Conservation (phyloP, 1,139 yeast genomes). For the Lodderomyces parapsilosis region DNA sequence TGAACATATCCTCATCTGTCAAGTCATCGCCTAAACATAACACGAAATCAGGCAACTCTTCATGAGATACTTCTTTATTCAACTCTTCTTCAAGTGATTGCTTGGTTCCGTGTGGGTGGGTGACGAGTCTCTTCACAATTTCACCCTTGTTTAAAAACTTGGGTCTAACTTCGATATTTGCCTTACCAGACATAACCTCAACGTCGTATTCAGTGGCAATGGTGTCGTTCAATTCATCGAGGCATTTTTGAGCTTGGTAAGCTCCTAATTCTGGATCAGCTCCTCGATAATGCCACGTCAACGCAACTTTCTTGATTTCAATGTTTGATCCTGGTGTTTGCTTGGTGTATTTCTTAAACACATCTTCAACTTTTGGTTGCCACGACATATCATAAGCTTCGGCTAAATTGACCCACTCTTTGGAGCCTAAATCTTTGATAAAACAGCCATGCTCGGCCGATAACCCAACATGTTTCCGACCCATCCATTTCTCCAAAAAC, state of each 20-base stretch:
- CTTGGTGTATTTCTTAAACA: slow-evolving; percentile 73
- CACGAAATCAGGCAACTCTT: slow-evolving; percentile 70
- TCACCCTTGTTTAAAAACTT: slow-evolving; percentile 94
- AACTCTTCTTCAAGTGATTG: slow-evolving; percentile 24
- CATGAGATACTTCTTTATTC: slow-evolving; percentile 6
- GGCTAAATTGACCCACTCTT: slow-evolving; percentile 81
- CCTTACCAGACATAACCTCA: slow-evolving; percentile 92
- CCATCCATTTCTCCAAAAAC: slow-evolving; percentile 88
- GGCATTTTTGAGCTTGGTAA: slow-evolving; percentile 77
- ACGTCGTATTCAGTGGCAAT: slow-evolving; percentile 73
- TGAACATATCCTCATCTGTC: slow-evolving; percentile 98
- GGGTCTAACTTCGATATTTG: slow-evolving; percentile 95
- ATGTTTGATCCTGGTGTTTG: slow-evolving; percentile 88
- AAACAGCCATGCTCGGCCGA: slow-evolving; percentile 99
- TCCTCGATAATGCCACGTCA: slow-evolving; percentile 97
- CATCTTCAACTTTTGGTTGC: slow-evolving; percentile 78
- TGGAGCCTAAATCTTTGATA: slow-evolving; percentile 63
- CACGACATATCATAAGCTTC: slow-evolving; percentile 88
- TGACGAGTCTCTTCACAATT: slow-evolving; percentile 77
- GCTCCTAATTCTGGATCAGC: slow-evolving; percentile 91
- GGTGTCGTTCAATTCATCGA: slow-evolving; percentile 58
- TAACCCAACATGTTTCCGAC: slow-evolving; percentile 68
- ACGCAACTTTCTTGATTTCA: slow-evolving; percentile 88
- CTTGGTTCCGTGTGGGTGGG: slow-evolving; percentile 55
- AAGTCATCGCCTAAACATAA: slow-evolving; percentile 93